A percentile compares a stretch with the other conserved stretches of the same genome.
phyloP scores from a whole-genome alignment of 129 eudicot species.

The Pittosporum tobira region DNA sequence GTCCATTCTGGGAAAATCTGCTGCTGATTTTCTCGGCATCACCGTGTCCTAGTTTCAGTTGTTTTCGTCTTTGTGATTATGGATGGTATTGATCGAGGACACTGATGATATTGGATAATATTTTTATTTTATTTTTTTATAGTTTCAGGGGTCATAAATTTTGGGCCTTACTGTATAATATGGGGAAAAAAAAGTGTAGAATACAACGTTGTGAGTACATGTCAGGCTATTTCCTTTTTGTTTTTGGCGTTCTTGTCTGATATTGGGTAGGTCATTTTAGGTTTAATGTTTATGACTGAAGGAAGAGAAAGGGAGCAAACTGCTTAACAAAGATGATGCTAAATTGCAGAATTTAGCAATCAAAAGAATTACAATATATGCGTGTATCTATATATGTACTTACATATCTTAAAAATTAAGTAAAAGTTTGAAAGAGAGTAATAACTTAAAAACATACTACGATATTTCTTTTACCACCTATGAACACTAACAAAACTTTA shows the following conservation, averaged over 20 bases:
- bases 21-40: conserved; percentile 12
- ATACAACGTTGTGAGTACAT: background rate
- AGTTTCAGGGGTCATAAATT: background rate
- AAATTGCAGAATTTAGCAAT: too few relatives aligned
- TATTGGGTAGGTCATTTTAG: too few relatives aligned
- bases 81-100: background rate
- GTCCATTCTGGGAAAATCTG: conserved; percentile 21
- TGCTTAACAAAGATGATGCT: too few relatives aligned
- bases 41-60: conserved; percentile 2
- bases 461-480: conserved; percentile 10
- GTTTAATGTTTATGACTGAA: too few relatives aligned
- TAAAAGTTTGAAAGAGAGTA: too few relatives aligned
- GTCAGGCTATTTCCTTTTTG: background rate
- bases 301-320: too few relatives aligned
- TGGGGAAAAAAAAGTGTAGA: too few relatives aligned
- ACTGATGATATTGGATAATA: background rate
- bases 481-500: conserved; percentile 25
- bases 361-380: too few relatives aligned
- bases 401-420: too few relatives aligned
- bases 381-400: too few relatives aligned
- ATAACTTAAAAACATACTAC: too few relatives aligned
- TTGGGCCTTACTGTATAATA: too few relatives aligned
- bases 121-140: background rate
- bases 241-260: background rate
- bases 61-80: background rate